Conservation (phyloP, 2,329 filamentous ascomycete genomes). For the Tolypocladium inflatum region DNA sequence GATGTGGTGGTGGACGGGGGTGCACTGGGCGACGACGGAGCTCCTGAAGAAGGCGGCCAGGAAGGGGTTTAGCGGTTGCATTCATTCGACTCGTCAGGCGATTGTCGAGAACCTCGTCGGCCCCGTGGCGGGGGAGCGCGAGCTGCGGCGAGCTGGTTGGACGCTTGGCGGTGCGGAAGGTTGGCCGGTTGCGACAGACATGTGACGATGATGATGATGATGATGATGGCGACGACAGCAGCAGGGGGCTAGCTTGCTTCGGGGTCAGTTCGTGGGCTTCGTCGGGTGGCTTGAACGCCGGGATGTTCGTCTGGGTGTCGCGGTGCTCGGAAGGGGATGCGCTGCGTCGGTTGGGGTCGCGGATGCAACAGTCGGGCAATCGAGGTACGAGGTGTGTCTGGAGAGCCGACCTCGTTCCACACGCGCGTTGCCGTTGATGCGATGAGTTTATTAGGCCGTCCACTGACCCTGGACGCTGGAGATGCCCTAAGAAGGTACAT, state of each 20-base stretch:
- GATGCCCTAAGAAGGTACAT: background rate
- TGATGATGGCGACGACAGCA: background rate
- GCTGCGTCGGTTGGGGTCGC: background rate
- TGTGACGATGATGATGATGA: background rate
- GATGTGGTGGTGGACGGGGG: slow-evolving; percentile 83
- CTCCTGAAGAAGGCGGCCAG: slow-evolving; percentile 98
- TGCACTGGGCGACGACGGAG: slow-evolving; percentile 83
- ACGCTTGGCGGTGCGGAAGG: background rate
- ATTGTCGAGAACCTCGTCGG: slow-evolving; percentile 17
- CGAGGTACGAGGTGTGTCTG: background rate
- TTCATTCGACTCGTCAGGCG: slow-evolving; percentile 35
- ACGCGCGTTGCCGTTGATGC: no score
- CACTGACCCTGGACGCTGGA: background rate
- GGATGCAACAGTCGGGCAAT: background rate
- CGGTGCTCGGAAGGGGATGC: background rate
- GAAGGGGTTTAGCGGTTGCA: slow-evolving; percentile 99
- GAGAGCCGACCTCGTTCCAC: background rate
- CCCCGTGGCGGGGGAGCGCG: slow-evolving; percentile 12
- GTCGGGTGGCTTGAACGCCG: background rate
- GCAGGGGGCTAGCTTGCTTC: background rate
- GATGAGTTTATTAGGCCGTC: background rate
- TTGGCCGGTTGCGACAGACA: background rate
- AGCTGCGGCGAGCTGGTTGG: background rate
- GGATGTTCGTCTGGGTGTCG: background rate
- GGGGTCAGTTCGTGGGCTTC: background rate